Base-by-base conservation (phyloP, 2,329 filamentous ascomycete genomes). In the Neodidymelliopsis sp. region DNA sequence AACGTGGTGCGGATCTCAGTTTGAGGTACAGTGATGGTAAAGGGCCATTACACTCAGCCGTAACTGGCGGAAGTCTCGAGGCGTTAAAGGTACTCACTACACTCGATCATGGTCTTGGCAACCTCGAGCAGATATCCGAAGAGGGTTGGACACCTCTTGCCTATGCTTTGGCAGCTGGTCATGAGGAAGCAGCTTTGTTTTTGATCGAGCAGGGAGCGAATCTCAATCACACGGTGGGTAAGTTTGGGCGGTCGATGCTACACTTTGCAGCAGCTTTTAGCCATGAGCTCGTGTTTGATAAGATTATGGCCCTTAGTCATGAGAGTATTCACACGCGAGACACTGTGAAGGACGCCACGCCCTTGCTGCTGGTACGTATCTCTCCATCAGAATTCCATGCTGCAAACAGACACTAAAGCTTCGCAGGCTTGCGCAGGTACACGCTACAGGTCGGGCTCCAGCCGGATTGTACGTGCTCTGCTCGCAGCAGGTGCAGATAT, bases 401-500 rank as follows among this genome's bases (percentile, higher is more conserved):
- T n/a, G 20, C 6, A 41, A 19, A n/a, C 8, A 24, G 15, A 9
- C 11, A 7, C 28, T 41, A 13, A 41, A 13, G 7, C 10, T 15
- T 34, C 2, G 28, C 42, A 22, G 54, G 60, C 9, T 56, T 41
- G 38, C 12, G 20, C 10, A 19, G 38, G 38, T 12, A 48, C 36
- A 59, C 47, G n/a, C 40, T 63, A 54, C 38, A 53, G 44, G 12
- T 33, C 35, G 4, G 53, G 52, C 4, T 54, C 49, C 2, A 31
- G 31, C 0, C 29, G 44, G 2, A 46, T 57, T 10, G 48, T 61
- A 27, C 4, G 19, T n/a, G 27, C 33, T 3, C 57, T 67, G 16
- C 47, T 67, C 6, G 42, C 49, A n/a, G 43, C 43, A 29, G 58
- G 60, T 30, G 57, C 62, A 20, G 41, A 63, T 29, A 46, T 57